Conservation (phyloP, 2,329 filamentous ascomycete species). For the Venturia carpophila region DNA sequence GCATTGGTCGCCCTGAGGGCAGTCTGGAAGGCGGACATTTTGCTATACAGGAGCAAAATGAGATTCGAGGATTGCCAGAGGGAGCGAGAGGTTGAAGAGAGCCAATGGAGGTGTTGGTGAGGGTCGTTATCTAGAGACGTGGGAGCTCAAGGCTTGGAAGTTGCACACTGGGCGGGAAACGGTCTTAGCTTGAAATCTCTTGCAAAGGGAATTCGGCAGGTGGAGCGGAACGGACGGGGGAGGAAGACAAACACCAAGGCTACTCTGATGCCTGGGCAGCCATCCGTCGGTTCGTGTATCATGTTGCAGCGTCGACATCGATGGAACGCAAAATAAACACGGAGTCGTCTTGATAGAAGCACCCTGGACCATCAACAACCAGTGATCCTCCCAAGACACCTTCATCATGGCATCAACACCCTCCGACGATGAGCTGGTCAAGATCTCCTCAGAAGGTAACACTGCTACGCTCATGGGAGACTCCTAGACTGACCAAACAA, state of each 20-base stretch:
- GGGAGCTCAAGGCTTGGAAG: neutral
- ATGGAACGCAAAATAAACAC: neutral
- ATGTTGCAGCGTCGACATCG: neutral
- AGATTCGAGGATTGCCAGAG: neutral
- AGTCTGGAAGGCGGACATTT: constrained; percentile 12
- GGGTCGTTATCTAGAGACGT: constrained; percentile 1
- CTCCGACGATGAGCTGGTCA: constrained; percentile 3
- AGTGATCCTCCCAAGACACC: neutral
- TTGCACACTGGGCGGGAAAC: neutral
- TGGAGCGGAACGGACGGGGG: neutral
- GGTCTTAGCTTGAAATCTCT: neutral
- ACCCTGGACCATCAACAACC: neutral
- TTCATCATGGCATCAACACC: constrained; percentile 8
- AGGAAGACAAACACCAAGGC: neutral
- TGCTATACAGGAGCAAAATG: neutral
- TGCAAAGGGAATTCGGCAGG: neutral
- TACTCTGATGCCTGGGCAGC: neutral
- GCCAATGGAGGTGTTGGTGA: constrained; percentile 1
- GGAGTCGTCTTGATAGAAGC: neutral
- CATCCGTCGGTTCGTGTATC: neutral
- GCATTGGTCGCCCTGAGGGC: constrained; percentile 5
- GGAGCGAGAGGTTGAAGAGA: neutral
- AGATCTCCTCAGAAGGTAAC: constrained; percentile 13
- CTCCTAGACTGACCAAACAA: constrained; percentile 27
- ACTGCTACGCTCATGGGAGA: neutral